Percentiles rank a stretch among this genome's conserved stretches.
These are phyloP conservation scores for Fusarium verrucosum DNA, from an alignment of 2,329 filamentous ascomycete species.

Conservation along the genomic window DNA sequence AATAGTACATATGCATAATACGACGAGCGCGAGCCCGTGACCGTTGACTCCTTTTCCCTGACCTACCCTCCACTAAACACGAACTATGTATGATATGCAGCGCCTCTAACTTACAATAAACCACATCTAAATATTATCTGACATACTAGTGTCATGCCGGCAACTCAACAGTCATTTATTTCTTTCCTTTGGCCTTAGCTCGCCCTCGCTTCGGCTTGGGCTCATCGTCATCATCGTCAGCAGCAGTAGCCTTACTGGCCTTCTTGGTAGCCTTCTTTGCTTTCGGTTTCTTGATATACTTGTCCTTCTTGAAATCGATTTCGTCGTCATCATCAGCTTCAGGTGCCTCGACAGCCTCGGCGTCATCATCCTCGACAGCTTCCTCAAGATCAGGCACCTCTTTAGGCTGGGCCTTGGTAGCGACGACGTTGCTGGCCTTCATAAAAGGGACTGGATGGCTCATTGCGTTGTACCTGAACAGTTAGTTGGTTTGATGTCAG, in stretches of 20 bases:
- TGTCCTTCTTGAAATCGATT: constrained; percentile 89
- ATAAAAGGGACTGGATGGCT: constrained; percentile 94
- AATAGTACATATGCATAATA: constrained; percentile 3
- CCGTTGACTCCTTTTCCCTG: constrained; percentile 24
- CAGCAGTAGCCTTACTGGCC: constrained; percentile 55
- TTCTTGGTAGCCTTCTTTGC: constrained; percentile 64
- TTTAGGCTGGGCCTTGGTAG: constrained; percentile 74
- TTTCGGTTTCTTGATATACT: constrained; percentile 94
- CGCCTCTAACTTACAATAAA: constrained; percentile 6
- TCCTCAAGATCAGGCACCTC: constrained; percentile 95
- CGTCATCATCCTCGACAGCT: constrained; percentile 89
- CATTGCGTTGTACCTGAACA: constrained; percentile 79
- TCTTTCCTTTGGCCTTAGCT: constrained; percentile 59
- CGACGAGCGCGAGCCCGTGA: constrained; percentile 9
- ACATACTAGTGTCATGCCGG: constrained; percentile 1
- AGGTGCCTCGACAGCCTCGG: constrained; percentile 65
- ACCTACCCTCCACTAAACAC: constrained; percentile 11
- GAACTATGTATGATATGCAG: background rate
- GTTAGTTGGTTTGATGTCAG: constrained; percentile 15
- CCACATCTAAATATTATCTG: constrained; percentile 15
- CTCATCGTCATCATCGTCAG: constrained; percentile 55
- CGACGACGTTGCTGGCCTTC: constrained; percentile 82
- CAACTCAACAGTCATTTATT: constrained; percentile 32
- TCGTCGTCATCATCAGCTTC: constrained; percentile 74
- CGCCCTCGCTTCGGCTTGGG: constrained; percentile 62